phyloP scores from a whole-genome alignment of 306 rosid genomes.

The Fragaria iinumae region DNA sequence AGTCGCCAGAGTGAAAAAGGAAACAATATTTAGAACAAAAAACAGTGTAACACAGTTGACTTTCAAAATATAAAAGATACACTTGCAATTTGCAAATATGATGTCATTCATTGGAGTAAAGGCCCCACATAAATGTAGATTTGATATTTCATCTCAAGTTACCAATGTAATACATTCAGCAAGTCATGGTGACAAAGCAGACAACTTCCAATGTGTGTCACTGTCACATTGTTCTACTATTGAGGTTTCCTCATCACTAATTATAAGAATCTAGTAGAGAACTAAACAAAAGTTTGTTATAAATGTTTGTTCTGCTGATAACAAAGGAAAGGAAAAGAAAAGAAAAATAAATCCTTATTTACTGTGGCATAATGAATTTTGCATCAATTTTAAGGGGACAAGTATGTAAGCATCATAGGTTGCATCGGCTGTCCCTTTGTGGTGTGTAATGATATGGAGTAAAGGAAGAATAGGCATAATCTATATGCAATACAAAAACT shows the following conservation, averaged over 20 bases:
- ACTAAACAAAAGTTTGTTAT: background rate
- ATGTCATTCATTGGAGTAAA: background rate
- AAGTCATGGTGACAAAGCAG: background rate
- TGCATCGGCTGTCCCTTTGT: too few relatives aligned
- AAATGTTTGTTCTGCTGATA: background rate
- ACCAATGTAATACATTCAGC: background rate
- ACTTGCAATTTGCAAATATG: background rate
- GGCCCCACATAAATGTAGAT: background rate
- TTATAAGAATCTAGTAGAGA: background rate
- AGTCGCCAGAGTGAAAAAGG: constrained; percentile 22
- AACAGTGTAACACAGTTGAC: background rate
- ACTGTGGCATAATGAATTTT: background rate
- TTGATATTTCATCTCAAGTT: background rate
- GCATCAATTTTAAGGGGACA: background rate
- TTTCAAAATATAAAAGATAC: background rate
- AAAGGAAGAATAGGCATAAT: background rate
- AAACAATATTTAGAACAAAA: constrained; percentile 8
- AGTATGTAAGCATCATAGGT: background rate
- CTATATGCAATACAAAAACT: constrained; percentile 36
- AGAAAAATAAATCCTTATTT: background rate
- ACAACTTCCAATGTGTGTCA: constrained; percentile 1
- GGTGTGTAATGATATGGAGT: background rate
- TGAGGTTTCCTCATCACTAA: background rate
- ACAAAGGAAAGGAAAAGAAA: background rate
- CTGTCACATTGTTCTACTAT: constrained; percentile 6